phyloP scores from a whole-genome alignment of 169 alveolate genomes.

The Eimeria maxima region DNA sequence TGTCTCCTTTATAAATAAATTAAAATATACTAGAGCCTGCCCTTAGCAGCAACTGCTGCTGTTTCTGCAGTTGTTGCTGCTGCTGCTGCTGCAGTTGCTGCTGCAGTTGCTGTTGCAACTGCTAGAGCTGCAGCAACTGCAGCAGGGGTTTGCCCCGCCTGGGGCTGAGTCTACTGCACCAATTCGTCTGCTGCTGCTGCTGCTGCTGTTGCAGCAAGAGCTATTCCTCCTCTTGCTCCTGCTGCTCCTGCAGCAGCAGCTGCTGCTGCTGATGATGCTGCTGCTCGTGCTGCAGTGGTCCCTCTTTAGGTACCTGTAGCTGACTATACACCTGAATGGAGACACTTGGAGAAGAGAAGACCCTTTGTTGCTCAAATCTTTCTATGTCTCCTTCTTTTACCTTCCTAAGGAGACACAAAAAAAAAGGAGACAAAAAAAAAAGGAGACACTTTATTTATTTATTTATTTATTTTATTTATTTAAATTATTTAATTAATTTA shows the following conservation, averaged over 20 bases:
- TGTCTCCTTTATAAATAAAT: no score
- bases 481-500: neutral
- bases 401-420: neutral
- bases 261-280: conserved; percentile 17
- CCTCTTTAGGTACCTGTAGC: conserved; percentile 1
- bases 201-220: neutral
- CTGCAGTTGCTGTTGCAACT: no score
- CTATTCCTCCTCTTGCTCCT: neutral
- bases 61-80: neutral
- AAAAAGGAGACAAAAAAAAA: neutral
- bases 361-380: neutral
- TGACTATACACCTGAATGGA: conserved; percentile 33
- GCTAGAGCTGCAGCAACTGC: no score
- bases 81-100: conserved; percentile 7
- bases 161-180: no score
- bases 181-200: no score
- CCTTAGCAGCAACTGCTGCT: no score
- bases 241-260: neutral
- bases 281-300: conserved; percentile 11
- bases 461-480: neutral
- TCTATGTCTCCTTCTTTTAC: neutral
- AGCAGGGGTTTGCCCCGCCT: no score
- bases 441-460: neutral
- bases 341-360: neutral
- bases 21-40: no score